These are phyloP conservation scores for Mesostigma viride DNA, from an alignment of 139 green algal genomes.

Conservation along the genomic window DNA sequence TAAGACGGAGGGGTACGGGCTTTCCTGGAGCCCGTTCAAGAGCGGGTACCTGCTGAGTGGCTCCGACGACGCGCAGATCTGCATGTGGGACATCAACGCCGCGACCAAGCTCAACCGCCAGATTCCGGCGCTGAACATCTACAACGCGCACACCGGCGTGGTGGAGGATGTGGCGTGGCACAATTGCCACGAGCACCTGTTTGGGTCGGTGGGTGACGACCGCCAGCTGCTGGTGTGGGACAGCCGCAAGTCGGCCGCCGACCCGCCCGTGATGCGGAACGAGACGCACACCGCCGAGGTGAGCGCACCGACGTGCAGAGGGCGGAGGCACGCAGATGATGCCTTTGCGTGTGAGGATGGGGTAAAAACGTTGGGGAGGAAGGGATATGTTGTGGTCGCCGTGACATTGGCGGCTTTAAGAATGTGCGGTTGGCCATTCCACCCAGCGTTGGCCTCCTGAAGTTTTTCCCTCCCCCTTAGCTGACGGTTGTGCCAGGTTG, in stretches of 20 bases:
- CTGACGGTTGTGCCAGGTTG: no score
- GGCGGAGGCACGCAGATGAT: not conserved
- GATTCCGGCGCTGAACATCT: slow-evolving; percentile 9
- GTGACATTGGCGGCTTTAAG: no score
- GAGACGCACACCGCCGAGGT: slow-evolving; percentile 77
- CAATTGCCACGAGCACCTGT: slow-evolving; percentile 72
- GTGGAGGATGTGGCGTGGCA: slow-evolving; percentile 96
- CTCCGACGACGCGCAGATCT: slow-evolving; percentile 95
- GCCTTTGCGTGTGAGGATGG: no score
- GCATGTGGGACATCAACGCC: slow-evolving; percentile 88
- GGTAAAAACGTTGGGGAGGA: no score
- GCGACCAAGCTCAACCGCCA: slow-evolving; percentile 26
- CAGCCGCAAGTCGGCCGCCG: slow-evolving; percentile 45
- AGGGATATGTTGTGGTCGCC: no score
- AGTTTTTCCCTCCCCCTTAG: no score
- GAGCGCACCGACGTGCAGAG: no score
- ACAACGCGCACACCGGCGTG: slow-evolving; percentile 19
- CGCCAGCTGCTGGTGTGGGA: slow-evolving; percentile 94
- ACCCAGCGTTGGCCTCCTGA: no score
- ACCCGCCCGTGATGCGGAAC: slow-evolving; percentile 26
- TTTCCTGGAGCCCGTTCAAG: slow-evolving; percentile 82
- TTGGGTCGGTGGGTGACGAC: slow-evolving; percentile 92
- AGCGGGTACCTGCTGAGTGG: slow-evolving; percentile 81
- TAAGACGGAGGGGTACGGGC: slow-evolving; percentile 84
- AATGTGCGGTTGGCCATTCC: no score